phyloP scores from a whole-genome alignment of 352 stramenopile genomes.

The Hyaloperonospora arabidopsidis region DNA sequence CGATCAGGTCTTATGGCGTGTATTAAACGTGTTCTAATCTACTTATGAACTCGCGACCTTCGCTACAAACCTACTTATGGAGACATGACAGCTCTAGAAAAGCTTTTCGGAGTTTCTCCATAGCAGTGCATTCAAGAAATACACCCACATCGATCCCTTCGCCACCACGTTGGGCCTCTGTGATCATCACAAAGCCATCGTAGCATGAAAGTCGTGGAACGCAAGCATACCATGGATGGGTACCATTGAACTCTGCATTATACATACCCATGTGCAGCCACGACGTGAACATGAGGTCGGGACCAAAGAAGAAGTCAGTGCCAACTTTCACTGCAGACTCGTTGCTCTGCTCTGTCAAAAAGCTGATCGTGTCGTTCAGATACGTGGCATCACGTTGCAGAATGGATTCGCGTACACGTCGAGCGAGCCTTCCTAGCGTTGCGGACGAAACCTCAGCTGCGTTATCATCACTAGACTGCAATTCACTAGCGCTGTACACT shows the following conservation, averaged over 20 bases:
- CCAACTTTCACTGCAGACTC: conserved; percentile 30
- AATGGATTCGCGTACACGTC: conserved; percentile 40
- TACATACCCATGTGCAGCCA: conserved; percentile 57
- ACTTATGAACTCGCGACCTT: too few species aligned
- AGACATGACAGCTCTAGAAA: conserved; percentile 17
- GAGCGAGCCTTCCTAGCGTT: conserved; percentile 22
- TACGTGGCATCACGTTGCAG: conserved; percentile 30
- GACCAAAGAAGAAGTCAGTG: conserved; percentile 41
- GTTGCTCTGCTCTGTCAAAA: conserved; percentile 29
- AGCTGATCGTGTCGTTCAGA: conserved; percentile 44
- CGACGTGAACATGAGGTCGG: conserved; percentile 56
- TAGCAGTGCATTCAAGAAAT: conserved; percentile 29
- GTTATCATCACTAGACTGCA: conserved; percentile 1
- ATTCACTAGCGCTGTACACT: conserved; percentile 16
- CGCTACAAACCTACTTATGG: conserved; percentile 1
- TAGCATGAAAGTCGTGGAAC: conserved; percentile 26
- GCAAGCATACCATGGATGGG: conserved; percentile 32
- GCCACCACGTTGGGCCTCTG: conserved; percentile 31
- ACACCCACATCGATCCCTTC: conserved; percentile 41
- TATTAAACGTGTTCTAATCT: too few species aligned
- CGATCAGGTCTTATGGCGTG: too few species aligned
- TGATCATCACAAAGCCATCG: conserved; percentile 42
- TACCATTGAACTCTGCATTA: conserved; percentile 40
- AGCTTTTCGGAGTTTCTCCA: conserved; percentile 32
- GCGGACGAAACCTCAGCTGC: conserved; percentile 4